A percentile compares a stretch with the other conserved stretches of the same genome.
Conservation (phyloP, 495 filamentous ascomycete genomes). For the Pyrenopolyporus hunteri region DNA sequence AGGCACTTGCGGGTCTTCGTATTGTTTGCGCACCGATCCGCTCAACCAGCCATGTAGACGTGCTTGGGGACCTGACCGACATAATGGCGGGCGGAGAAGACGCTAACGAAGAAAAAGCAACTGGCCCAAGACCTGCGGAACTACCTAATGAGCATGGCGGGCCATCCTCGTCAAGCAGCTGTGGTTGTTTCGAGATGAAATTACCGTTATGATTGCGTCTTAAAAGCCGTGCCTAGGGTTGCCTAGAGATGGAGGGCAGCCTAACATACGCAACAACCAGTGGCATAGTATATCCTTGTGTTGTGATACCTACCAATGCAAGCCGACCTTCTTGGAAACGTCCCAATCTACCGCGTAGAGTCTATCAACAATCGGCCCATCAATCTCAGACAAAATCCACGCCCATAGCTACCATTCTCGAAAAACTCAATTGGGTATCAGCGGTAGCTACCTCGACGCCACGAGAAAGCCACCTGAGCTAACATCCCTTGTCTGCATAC, state of each 20-base stretch:
- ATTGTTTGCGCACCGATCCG: slow-evolving; percentile 7
- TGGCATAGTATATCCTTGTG: slow-evolving; percentile 8
- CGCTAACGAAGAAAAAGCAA: background rate
- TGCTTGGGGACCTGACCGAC: background rate
- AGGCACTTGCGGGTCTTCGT: background rate
- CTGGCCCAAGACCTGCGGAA: background rate
- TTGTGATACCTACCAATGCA: slow-evolving; percentile 20
- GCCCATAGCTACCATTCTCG: background rate
- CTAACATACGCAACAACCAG: slow-evolving; percentile 4
- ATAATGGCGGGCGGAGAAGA: background rate
- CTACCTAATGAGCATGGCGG: background rate
- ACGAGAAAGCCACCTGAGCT: slow-evolving; percentile 23
- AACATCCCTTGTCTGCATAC: too few species aligned
- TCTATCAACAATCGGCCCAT: slow-evolving; percentile 5
- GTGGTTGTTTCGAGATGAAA: slow-evolving; percentile 10
- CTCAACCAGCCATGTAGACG: background rate
- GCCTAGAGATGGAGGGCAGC: slow-evolving; percentile 11
- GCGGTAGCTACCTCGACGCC: slow-evolving; percentile 1
- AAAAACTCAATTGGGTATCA: slow-evolving; percentile 4
- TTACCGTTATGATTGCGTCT: background rate
- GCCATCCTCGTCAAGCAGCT: background rate
- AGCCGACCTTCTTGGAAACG: slow-evolving; percentile 17
- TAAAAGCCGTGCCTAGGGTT: background rate
- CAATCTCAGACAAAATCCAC: background rate
- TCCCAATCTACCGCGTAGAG: slow-evolving; percentile 15